These are phyloP conservation scores for Colletotrichum tropicicola DNA, from an alignment of 2,329 filamentous ascomycete species.

Conservation along the genomic window DNA sequence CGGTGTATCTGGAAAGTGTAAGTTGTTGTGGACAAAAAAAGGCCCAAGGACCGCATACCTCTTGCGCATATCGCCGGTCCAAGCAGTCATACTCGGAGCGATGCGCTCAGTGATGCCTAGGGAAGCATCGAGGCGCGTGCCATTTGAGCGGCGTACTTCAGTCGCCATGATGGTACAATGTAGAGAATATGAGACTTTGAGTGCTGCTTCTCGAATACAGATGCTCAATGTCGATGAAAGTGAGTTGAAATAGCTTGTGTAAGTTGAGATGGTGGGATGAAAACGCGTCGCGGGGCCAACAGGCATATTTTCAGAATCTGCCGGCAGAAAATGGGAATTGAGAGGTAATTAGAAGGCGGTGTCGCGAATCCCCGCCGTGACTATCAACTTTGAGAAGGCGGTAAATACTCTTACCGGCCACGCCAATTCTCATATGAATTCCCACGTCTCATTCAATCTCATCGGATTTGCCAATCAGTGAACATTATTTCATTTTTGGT, in stretches of 20 bases:
- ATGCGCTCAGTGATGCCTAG: conserved; percentile 33
- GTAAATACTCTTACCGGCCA: not conserved
- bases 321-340: conserved; percentile 9
- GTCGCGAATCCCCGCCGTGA: accelerated
- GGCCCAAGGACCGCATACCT: not conserved
- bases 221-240: not conserved
- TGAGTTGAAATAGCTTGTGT: not conserved
- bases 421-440: conserved; percentile 9
- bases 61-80: conserved; percentile 32
- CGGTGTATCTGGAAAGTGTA: conserved; percentile 73
- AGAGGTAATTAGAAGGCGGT: conserved; percentile 7
- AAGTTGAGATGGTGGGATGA: conserved; percentile 4
- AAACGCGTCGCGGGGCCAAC: conserved; percentile 5
- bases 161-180: not conserved
- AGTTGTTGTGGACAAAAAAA: not conserved
- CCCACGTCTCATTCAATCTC: not conserved
- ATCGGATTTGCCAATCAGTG: not conserved
- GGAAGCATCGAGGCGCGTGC: conserved; percentile 27
- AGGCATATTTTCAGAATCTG: conserved; percentile 26
- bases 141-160: conserved; percentile 21
- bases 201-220: not conserved
- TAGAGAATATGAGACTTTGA: accelerated
- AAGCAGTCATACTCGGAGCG: conserved; percentile 29
- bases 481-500: not conserved
- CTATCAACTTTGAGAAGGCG: not conserved